phyloP scores from a whole-genome alignment of 495 filamentous ascomycete species.

The Penicillium taxi region DNA sequence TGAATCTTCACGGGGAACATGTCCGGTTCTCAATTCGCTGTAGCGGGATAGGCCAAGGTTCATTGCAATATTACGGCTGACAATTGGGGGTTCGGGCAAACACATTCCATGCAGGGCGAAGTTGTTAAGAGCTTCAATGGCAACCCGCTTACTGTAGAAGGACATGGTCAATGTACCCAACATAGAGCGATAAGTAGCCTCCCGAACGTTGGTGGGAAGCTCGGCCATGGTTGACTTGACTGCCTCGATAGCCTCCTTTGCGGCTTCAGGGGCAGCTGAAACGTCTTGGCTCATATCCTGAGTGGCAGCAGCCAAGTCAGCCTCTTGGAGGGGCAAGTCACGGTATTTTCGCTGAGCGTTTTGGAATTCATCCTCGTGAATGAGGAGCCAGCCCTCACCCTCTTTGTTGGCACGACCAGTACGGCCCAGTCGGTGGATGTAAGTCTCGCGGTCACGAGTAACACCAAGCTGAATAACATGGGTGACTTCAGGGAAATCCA shows the following conservation, averaged over 20 bases:
- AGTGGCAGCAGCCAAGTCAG: conserved; percentile 46
- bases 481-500: conserved; percentile 69
- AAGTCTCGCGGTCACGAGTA: conserved; percentile 54
- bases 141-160: conserved; percentile 22
- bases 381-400: conserved; percentile 73
- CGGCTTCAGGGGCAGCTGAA: conserved; percentile 14
- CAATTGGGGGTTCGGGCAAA: conserved; percentile 46
- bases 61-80: conserved; percentile 34
- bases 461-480: conserved; percentile 64
- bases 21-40: conserved; percentile 4
- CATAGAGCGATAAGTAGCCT: conserved; percentile 45
- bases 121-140: conserved; percentile 54
- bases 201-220: conserved; percentile 33
- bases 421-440: conserved; percentile 67
- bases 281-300: conserved; percentile 45
- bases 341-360: conserved; percentile 43
- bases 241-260: conserved; percentile 28
- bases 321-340: conserved; percentile 56
- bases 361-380: conserved; percentile 51
- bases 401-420: conserved; percentile 66
- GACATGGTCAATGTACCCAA: conserved; percentile 29
- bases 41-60: conserved; percentile 41
- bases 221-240: conserved; percentile 28
- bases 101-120: conserved; percentile 54
- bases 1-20: too few species aligned